phyloP scores from a whole-genome alignment of 1,284 basidiomycete genomes.

The Volvariella surrecta region DNA sequence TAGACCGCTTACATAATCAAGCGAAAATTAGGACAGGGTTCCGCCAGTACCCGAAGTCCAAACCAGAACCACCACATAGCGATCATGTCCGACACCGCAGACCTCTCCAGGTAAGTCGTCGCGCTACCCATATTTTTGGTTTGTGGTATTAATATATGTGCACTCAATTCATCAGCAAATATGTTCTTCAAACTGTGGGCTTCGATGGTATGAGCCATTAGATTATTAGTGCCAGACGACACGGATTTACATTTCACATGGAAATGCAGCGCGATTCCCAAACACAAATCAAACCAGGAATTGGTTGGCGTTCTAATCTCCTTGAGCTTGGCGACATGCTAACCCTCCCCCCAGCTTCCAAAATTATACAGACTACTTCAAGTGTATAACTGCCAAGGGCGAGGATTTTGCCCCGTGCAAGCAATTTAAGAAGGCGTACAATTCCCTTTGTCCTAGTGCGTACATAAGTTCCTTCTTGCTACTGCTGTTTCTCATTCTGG shows the following conservation, averaged over 20 bases:
- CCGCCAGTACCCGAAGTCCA: slow-evolving; percentile 32
- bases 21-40: slow-evolving; percentile 14
- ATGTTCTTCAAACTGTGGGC: slow-evolving; percentile 76
- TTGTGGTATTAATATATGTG: too few species aligned
- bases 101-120: slow-evolving; percentile 40
- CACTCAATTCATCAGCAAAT: too few species aligned
- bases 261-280: slow-evolving; percentile 75
- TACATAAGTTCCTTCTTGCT: slow-evolving; percentile 8
- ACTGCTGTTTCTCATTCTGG: slow-evolving; percentile 1
- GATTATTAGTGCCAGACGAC: too few species aligned
- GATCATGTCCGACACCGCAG: slow-evolving; percentile 55
- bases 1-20: slow-evolving; percentile 25
- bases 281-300: slow-evolving; percentile 94
- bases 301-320: slow-evolving; percentile 49
- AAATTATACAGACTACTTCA: slow-evolving; percentile 97
- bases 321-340: neutral
- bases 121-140: slow-evolving; percentile 8
- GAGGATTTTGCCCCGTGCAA: slow-evolving; percentile 98
- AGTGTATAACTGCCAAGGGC: slow-evolving; percentile 95
- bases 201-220: slow-evolving; percentile 61
- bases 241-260: too few species aligned
- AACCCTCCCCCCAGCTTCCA: slow-evolving; percentile 57
- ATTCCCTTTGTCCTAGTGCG: slow-evolving; percentile 97
- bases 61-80: slow-evolving; percentile 16
- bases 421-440: slow-evolving; percentile 96